Percentiles rank a stretch among this genome's conserved stretches.
These are phyloP conservation scores for Funneliformis mosseae DNA, from an alignment of 192 early-diverging fungal species.

Conservation along the genomic window DNA sequence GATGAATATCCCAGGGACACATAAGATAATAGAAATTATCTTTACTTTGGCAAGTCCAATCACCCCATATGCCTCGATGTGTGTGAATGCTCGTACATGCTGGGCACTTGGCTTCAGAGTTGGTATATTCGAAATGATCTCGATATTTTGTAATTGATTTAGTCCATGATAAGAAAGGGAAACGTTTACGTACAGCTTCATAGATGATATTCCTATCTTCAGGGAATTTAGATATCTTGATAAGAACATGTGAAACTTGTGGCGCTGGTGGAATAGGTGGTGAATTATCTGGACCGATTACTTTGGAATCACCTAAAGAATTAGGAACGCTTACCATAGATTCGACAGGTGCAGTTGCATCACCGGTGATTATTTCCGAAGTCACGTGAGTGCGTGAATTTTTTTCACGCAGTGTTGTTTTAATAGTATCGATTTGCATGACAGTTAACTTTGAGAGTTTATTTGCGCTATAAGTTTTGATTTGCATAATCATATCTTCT, in stretches of 20 bases:
- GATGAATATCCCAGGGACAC: too few relatives aligned
- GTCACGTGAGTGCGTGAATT: too few relatives aligned
- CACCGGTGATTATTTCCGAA: too few relatives aligned
- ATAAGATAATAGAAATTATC: too few relatives aligned
- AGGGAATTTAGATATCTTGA: slow-evolving; percentile 16
- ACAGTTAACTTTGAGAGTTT: slow-evolving; percentile 1
- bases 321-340: too few relatives aligned
- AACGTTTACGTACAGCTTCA: slow-evolving; percentile 11
- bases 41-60: slow-evolving; percentile 24
- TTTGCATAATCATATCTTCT: slow-evolving; percentile 32
- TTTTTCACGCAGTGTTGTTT: too few relatives aligned
- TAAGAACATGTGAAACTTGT: not conserved
- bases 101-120: slow-evolving; percentile 21
- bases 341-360: too few relatives aligned
- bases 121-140: slow-evolving; percentile 25
- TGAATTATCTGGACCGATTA: too few relatives aligned
- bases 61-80: slow-evolving; percentile 29
- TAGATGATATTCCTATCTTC: not conserved
- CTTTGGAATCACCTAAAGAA: too few relatives aligned
- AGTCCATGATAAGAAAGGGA: slow-evolving; percentile 24
- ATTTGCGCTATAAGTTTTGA: slow-evolving; percentile 33
- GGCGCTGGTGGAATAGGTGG: too few relatives aligned
- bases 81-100: slow-evolving; percentile 7
- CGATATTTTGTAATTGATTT: slow-evolving; percentile 17
- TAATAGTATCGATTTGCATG: too few relatives aligned